Evolutionary conservation across 306 rosid genomes (phyloP).

Genomic region (Cucurbita maxima): DNA sequence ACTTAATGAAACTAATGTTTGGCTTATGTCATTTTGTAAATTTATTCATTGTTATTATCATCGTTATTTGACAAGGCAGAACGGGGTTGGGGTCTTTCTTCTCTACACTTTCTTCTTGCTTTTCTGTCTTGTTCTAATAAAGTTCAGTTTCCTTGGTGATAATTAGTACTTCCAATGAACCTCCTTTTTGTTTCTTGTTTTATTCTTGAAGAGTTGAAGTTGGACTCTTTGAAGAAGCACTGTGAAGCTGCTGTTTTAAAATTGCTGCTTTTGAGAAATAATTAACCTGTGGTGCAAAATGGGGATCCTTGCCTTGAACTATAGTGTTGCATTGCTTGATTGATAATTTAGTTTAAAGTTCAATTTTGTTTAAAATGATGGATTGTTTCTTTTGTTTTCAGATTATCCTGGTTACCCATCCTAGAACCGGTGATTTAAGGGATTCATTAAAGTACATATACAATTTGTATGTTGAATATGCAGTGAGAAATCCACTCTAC

Average conservation of each 20-base stretch:
- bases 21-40: background rate
- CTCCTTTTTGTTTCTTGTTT: background rate
- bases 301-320: background rate
- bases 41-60: background rate
- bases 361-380: background rate
- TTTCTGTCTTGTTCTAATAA: background rate
- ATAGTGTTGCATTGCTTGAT: background rate
- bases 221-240: background rate
- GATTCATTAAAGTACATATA: constrained; percentile 79
- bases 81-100: background rate
- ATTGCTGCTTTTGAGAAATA: background rate
- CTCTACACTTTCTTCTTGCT: background rate
- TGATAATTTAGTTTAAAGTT: background rate
- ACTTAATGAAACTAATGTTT: background rate
- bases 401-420: constrained; percentile 90
- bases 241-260: background rate
- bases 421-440: constrained; percentile 76
- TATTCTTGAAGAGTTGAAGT: background rate
- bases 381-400: constrained; percentile 11
- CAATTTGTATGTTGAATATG: constrained; percentile 89
- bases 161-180: too few species aligned
- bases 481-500: constrained; percentile 78
- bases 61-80: background rate
- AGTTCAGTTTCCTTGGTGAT: background rate
- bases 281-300: background rate